Conservation (phyloP, 768 basidiomycete genomes). For the Kwoniella sp. region DNA sequence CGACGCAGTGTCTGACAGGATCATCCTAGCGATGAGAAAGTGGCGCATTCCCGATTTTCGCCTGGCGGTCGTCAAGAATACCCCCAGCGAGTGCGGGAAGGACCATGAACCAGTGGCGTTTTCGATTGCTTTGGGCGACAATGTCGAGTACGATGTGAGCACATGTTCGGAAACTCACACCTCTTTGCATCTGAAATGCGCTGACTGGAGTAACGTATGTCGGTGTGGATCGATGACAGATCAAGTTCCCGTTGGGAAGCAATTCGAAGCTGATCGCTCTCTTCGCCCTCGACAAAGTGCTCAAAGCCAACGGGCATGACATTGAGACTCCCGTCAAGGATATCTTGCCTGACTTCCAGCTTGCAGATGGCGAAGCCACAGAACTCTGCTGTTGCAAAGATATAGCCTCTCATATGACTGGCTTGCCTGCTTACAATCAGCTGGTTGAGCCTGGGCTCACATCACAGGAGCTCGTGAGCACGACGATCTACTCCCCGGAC, state of each 20-base stretch:
- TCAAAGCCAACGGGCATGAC: background rate
- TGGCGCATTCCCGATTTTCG: background rate
- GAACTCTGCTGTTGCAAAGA: background rate
- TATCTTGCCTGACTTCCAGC: constrained; percentile 7
- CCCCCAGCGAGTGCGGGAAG: background rate
- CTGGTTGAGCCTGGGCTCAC: background rate
- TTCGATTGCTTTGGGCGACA: background rate
- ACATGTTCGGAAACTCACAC: too few relatives aligned
- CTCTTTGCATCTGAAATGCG: too few relatives aligned
- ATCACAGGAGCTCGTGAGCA: background rate
- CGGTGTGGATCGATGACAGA: background rate
- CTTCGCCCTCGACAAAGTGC: background rate
- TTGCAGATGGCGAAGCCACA: background rate
- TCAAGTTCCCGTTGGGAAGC: background rate
- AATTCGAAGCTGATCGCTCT: constrained; percentile 5
- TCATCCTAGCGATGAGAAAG: background rate
- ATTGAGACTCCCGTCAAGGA: constrained; percentile 1
- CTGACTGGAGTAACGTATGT: background rate
- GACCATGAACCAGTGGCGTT: background rate
- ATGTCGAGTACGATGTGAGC: background rate
- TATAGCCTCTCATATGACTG: background rate
- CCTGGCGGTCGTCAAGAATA: background rate
- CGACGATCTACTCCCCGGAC: too few relatives aligned
- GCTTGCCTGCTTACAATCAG: constrained; percentile 1
- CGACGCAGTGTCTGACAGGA: background rate